Evolutionary conservation across 345 rosid species (phyloP).

Genomic region (Cochlearia excelsa): DNA sequence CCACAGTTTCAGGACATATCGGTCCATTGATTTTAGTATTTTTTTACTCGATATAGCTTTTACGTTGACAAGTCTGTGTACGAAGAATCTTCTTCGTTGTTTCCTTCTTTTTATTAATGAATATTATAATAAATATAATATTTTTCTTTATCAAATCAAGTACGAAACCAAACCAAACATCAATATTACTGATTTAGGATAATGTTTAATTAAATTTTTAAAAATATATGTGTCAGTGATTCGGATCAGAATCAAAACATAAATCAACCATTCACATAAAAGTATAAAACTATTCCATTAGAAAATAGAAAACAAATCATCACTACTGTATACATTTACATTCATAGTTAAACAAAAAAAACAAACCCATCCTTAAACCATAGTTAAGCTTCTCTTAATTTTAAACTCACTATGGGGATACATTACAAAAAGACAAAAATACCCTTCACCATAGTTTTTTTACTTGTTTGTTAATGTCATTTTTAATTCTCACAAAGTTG

Average conservation of each 20-base stretch:
- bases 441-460: not conserved
- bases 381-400: constrained; percentile 29
- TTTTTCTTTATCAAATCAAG: constrained; percentile 8
- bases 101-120: not conserved
- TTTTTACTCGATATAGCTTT: constrained; percentile 12
- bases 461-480: constrained; percentile 18
- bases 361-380: not conserved
- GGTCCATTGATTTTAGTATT: constrained; percentile 18
- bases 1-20: constrained; percentile 20
- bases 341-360: constrained; percentile 16
- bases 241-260: constrained; percentile 23
- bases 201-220: constrained; percentile 15
- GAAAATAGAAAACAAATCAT: constrained; percentile 1
- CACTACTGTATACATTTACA: constrained; percentile 27
- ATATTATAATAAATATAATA: not conserved
- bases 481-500: constrained; percentile 55
- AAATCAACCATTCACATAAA: constrained; percentile 23
- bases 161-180: constrained; percentile 19
- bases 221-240: constrained; percentile 30
- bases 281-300: not conserved
- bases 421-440: not conserved
- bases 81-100: constrained; percentile 16
- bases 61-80: constrained; percentile 22
- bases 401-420: constrained; percentile 23
- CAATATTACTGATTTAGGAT: constrained; percentile 4